A percentile compares a stretch with the other conserved stretches of the same genome.
Evolutionary conservation across 164 flowering plant genomes (phyloP).

Genomic region (Euptelea pleiosperma): DNA sequence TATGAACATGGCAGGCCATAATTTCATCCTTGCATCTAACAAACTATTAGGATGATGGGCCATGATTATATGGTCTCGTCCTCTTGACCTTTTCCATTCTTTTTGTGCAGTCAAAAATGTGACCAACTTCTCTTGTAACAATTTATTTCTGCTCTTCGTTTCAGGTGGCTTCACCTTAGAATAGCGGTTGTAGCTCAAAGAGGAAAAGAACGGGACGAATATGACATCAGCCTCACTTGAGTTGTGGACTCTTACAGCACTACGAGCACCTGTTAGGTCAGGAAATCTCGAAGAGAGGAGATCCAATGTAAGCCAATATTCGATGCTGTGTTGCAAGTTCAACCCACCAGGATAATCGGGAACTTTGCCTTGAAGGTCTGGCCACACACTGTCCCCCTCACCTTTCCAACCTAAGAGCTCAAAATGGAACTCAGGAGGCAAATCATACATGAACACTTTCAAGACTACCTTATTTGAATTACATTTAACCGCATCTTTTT

Average conservation of each 20-base stretch:
- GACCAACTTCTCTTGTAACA: slow-evolving; percentile 71
- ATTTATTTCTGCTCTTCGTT: slow-evolving; percentile 44
- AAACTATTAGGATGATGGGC: slow-evolving; percentile 98
- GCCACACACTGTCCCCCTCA: slow-evolving; percentile 58
- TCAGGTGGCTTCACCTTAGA: slow-evolving; percentile 46
- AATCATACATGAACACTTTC: slow-evolving; percentile 92
- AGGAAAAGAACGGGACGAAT: slow-evolving; percentile 94
- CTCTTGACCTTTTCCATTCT: slow-evolving; percentile 89
- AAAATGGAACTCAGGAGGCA: slow-evolving; percentile 87
- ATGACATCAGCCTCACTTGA: slow-evolving; percentile 82
- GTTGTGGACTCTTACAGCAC: slow-evolving; percentile 64
- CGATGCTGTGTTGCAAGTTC: slow-evolving; percentile 91
- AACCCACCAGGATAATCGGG: slow-evolving; percentile 87
- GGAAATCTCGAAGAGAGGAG: slow-evolving; percentile 58
- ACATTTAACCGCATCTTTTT: slow-evolving; percentile 17
- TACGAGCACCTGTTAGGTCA: slow-evolving; percentile 24
- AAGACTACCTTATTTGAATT: slow-evolving; percentile 23
- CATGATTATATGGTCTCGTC: slow-evolving; percentile 71
- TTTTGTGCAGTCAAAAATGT: slow-evolving; percentile 47
- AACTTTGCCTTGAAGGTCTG: slow-evolving; percentile 49
- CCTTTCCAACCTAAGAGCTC: slow-evolving; percentile 72
- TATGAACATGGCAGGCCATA: slow-evolving; percentile 79
- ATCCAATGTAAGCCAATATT: slow-evolving; percentile 92
- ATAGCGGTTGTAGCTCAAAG: slow-evolving; percentile 67
- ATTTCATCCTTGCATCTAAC: slow-evolving; percentile 68